A percentile compares a stretch with the other conserved stretches of the same genome.
These are phyloP conservation scores for Coemansia biformis DNA, from an alignment of 192 early-diverging fungal species.

Conservation along the genomic window DNA sequence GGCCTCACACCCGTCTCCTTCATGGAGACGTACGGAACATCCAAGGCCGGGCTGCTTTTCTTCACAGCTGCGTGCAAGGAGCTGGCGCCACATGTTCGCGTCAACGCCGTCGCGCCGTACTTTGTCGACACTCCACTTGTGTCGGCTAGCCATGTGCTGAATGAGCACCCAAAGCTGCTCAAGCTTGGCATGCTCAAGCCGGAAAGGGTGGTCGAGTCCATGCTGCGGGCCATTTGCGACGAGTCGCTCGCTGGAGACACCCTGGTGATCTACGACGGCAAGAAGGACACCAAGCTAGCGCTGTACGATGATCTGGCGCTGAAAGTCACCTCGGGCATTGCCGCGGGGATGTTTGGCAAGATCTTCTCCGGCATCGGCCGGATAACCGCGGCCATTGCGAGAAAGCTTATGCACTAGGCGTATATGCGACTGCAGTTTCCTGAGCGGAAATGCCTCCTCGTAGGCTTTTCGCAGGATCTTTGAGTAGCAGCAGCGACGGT, in stretches of 20 bases:
- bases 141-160: conserved; percentile 22
- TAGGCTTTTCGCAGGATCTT: too few species aligned
- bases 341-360: background rate
- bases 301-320: conserved; percentile 17
- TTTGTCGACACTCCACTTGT: conserved; percentile 54
- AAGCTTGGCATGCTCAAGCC: background rate
- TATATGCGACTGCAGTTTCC: too few species aligned
- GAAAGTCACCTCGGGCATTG: conserved; percentile 15
- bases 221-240: conserved; percentile 49
- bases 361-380: too few species aligned
- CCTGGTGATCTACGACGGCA: conserved; percentile 19
- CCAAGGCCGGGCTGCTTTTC: conserved; percentile 68
- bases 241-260: conserved; percentile 45
- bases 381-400: too few species aligned
- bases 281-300: conserved; percentile 7
- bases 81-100: conserved; percentile 52
- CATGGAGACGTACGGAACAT: conserved; percentile 69
- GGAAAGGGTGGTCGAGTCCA: conserved; percentile 51
- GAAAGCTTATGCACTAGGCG: too few species aligned
- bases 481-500: too few species aligned
- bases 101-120: too few species aligned
- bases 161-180: conserved; percentile 10
- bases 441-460: too few species aligned
- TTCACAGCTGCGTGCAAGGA: conserved; percentile 51
- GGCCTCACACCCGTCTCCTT: conserved; percentile 47